Conservation (phyloP, 306 rosid species). For the Begonia loranthoides region DNA sequence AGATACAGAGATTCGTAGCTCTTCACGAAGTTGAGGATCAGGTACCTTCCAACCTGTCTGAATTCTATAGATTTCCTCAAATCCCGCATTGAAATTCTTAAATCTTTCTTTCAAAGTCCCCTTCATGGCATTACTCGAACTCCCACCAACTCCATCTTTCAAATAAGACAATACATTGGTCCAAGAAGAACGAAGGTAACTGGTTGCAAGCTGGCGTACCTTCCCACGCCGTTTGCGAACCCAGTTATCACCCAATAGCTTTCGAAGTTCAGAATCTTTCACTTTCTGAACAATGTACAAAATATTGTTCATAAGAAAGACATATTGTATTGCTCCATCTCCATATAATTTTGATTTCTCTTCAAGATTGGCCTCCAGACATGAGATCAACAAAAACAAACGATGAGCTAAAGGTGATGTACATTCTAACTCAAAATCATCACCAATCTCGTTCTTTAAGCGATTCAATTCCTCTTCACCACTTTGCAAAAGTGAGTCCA, state of each 20-base stretch:
- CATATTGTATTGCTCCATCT: conserved; percentile 54
- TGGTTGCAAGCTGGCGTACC: conserved; percentile 75
- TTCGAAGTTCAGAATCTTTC: conserved; percentile 70
- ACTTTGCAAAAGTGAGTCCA: conserved; percentile 47
- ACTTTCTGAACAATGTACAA: conserved; percentile 71
- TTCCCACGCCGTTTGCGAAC: conserved; percentile 77
- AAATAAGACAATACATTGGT: conserved; percentile 66
- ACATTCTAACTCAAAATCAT: conserved; percentile 28
- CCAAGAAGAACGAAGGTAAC: conserved; percentile 87
- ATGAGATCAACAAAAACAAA: conserved; percentile 43
- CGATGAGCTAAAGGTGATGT: conserved; percentile 49
- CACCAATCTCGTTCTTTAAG: conserved; percentile 26
- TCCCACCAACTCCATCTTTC: conserved; percentile 78
- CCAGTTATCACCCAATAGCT: conserved; percentile 79
- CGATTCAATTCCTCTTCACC: conserved; percentile 20
- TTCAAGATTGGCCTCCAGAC: conserved; percentile 59
- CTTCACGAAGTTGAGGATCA: conserved; percentile 76
- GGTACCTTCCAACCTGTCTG: conserved; percentile 97
- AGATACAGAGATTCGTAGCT: conserved; percentile 65
- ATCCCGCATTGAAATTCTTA: conserved; percentile 75
- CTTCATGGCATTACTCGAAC: conserved; percentile 64
- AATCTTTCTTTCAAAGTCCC: conserved; percentile 84
- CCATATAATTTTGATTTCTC: conserved; percentile 72
- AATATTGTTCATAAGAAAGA: conserved; percentile 81
- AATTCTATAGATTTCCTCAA: conserved; percentile 72